Base-by-base conservation (phyloP, 2,329 filamentous ascomycete species). In the Colletotrichum australisinense region DNA sequence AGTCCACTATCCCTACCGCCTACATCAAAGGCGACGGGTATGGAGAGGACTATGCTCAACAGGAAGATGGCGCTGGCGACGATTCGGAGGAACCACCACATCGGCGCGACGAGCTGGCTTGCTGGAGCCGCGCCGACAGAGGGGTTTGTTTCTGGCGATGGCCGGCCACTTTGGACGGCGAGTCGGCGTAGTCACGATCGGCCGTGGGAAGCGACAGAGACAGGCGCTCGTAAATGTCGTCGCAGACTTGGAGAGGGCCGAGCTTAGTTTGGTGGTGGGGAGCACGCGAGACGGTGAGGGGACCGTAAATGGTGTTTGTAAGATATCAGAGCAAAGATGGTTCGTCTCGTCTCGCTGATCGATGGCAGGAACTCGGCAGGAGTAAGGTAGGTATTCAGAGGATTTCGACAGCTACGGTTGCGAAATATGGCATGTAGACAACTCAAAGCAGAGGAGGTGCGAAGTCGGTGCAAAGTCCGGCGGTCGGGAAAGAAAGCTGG, bases 11-110 rank as follows among this genome's bases (percentile, higher is more conserved):
- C 95, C 79, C 95, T 93, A 75, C 97, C 97, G 81, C 97, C 97
- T 80, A 98, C 96, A 90, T 99, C 97, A 86, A 98, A 98, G 79
- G 96, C 94, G 81, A 99, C 92, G 75, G 97, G 97, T 81, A 99
- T 97, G 75, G 95, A 98, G 81, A 98, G 93, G 81, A 98, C 92
- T 83, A 98, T 95, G 85, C 94, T 94, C 84, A 95, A 89, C 79
- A 98, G 92, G 86, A 98, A 98, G 84, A 94, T 85, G 81, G 93
- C 88, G 85, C 94, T 94, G 80, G 94, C 94, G 78, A 95, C 81
- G 82, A 93, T 89, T 82, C 93, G 92, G 84, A 95, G 91, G 84
- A 96, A 88, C 93, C 88, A 90, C 88, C 93, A 95, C 94, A 98
- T 97, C 84, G 86, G 81, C 78, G 79, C 82, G 81, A 79, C 77